Percentiles rank a stretch among this genome's conserved stretches.
Evolutionary conservation across 2,329 filamentous ascomycete species (phyloP).

Genomic region (Clarireedia paspali): DNA sequence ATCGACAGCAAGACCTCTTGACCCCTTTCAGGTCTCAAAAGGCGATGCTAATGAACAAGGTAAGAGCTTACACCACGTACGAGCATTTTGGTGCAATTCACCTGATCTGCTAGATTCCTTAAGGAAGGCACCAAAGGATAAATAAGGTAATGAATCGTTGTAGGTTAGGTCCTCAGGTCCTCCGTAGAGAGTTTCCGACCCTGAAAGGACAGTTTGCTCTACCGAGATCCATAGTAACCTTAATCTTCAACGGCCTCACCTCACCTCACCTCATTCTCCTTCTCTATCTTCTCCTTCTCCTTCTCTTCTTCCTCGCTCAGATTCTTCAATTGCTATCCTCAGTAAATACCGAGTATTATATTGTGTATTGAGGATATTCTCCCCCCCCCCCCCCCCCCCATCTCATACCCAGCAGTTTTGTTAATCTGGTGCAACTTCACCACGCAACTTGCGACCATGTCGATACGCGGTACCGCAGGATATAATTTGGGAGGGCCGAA

Average conservation of each 20-base stretch:
- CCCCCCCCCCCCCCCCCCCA: too few species aligned
- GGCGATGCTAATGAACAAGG: too few species aligned
- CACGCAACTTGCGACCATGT: constrained; percentile 36
- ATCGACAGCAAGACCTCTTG: background rate
- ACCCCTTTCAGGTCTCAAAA: too few species aligned
- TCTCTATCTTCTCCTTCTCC: constrained; percentile 5
- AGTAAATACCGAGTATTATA: background rate
- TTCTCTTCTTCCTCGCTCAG: background rate
- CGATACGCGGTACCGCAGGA: constrained; percentile 46
- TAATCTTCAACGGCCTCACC: background rate
- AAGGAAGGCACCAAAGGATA: too few species aligned
- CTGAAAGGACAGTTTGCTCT: constrained; percentile 7
- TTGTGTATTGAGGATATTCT: background rate
- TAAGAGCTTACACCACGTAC: too few species aligned
- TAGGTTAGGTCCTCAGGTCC: too few species aligned
- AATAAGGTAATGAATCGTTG: too few species aligned
- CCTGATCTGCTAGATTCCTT: too few species aligned
- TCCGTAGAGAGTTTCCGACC: background rate
- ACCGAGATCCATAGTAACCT: constrained; percentile 6
- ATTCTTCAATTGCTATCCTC: background rate
- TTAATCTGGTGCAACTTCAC: constrained; percentile 20
- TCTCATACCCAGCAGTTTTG: too few species aligned
- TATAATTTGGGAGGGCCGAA: constrained; percentile 33
- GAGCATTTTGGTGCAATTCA: too few species aligned
- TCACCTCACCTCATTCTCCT: constrained; percentile 1